Percentiles rank a stretch among this genome's conserved stretches.
Conservation (phyloP, 1,139 yeast species). For the Debaryomyces fabryi region DNA sequence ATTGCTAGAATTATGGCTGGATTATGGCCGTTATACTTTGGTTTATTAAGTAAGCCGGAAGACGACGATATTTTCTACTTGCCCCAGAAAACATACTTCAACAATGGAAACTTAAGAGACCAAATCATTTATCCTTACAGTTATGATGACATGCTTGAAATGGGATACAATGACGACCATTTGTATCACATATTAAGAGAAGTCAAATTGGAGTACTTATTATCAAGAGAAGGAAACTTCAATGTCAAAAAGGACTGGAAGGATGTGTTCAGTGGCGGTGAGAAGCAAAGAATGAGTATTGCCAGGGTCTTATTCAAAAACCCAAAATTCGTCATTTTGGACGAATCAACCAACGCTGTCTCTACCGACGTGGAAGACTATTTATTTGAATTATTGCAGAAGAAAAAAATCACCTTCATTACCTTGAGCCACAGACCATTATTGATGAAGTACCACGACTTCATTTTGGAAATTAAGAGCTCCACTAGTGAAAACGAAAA, state of each 20-base stretch:
- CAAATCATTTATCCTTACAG: constrained; percentile 86
- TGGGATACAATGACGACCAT: constrained; percentile 72
- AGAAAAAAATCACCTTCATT: constrained; percentile 72
- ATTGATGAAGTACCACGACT: constrained; percentile 82
- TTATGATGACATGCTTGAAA: constrained; percentile 73
- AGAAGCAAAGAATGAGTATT: constrained; percentile 87
- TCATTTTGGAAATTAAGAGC: constrained; percentile 65
- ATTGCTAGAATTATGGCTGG: constrained; percentile 85
- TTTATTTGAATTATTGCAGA: constrained; percentile 74
- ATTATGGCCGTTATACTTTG: constrained; percentile 88
- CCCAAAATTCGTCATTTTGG: constrained; percentile 83
- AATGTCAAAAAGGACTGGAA: constrained; percentile 79
- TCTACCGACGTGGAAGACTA: constrained; percentile 90
- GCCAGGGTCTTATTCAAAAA: constrained; percentile 83
- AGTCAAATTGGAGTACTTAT: constrained; percentile 79
- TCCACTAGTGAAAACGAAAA: constrained; percentile 34
- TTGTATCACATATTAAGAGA: constrained; percentile 68
- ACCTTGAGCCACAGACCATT: constrained; percentile 88
- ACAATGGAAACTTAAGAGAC: constrained; percentile 80
- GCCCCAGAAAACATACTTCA: constrained; percentile 81
- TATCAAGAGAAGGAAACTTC: constrained; percentile 64
- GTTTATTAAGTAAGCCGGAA: constrained; percentile 78
- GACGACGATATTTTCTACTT: constrained; percentile 72
- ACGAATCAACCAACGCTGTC: constrained; percentile 93
- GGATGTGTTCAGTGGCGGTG: constrained; percentile 93